phyloP scores from a whole-genome alignment of 805 yeast genomes.

The Osmozyma mogii region DNA sequence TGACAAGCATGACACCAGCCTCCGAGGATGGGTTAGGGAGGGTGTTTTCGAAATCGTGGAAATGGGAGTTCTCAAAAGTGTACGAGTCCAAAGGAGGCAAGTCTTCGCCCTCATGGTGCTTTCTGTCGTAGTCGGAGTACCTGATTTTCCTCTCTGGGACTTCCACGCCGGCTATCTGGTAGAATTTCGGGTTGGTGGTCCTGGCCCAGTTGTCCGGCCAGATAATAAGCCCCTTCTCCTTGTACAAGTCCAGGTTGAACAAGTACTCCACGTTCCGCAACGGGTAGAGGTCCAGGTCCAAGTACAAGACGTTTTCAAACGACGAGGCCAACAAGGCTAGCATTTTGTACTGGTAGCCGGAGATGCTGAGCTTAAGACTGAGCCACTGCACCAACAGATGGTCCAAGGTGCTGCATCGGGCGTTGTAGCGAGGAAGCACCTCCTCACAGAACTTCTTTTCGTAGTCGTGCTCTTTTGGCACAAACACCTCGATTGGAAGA shows the following conservation, averaged over 20 bases:
- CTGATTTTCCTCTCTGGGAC: constrained; percentile 28
- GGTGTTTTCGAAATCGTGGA: constrained; percentile 57
- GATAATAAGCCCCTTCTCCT: constrained; percentile 41
- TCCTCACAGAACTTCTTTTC: constrained; percentile 40
- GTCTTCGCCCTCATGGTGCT: constrained; percentile 21
- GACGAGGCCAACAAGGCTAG: constrained; percentile 56
- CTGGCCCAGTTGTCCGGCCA: constrained; percentile 74
- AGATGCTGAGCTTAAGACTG: constrained; percentile 17
- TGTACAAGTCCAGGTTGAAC: constrained; percentile 36
- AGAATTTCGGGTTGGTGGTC: constrained; percentile 54
- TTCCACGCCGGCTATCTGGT: constrained; percentile 41
- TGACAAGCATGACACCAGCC: constrained; percentile 60
- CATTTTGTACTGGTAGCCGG: constrained; percentile 46
- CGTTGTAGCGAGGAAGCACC: constrained; percentile 35
- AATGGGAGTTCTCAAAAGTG: constrained; percentile 28
- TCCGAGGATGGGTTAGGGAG: constrained; percentile 63
- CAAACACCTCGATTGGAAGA: constrained; percentile 45
- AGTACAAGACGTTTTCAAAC: constrained; percentile 39
- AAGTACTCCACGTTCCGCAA: constrained; percentile 36
- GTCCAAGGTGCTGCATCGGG: constrained; percentile 40
- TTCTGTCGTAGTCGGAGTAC: constrained; percentile 26
- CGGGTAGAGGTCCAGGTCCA: constrained; percentile 48
- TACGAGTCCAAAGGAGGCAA: constrained; percentile 15
- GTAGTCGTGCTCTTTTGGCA: constrained; percentile 37
- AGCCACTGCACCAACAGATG: constrained; percentile 11